Evolutionary conservation across 495 filamentous ascomycete genomes (phyloP), one percentile per base, ranked within the genome.

Genomic region (Neurospora sp.): DNA sequence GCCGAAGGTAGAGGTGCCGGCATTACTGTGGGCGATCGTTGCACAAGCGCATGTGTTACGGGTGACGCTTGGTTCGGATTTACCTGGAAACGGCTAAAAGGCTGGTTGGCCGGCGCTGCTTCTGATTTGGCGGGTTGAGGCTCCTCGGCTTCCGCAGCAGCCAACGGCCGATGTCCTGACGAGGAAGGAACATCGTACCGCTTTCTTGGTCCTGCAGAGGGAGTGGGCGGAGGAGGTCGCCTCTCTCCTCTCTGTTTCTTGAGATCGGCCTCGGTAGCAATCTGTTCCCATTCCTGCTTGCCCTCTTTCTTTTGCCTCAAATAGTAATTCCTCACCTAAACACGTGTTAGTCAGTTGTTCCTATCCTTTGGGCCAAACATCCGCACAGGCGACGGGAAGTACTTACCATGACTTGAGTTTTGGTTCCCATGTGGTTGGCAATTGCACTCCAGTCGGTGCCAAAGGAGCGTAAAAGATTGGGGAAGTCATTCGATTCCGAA

Each of bases 371-470:
- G n/a, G 1, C 5, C 46, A 22, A 22, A 77, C 22, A 72, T 5
- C 53, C 40, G 27, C 20, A 44, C n/a, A 46, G 59, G 38, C 31
- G 72, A 66, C 39, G 53, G 42, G 68, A 68, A 69, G 1, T 31
- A 76, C 87, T 78, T 87, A 96, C 96, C 96, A 98, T 99, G 16
- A 93, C 92, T 11, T 91, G 89, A 7, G 96, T 97, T 82, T 98
- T 98, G 0, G 94, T 92, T 73, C 91, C 91, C 92, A 98, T 96
- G 59, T 91, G 89, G 46, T 86, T 85, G 16, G 96, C 93, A 79
- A 99, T 97, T 8, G 88, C 87, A 71, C 85, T 85, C 86, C 93
- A 99, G 81, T 98, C 92, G 5, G 92, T 94, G 69, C 96, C 96
- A 85, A 93, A 98, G 72, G 95, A 88, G 68, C 84, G 88, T 59